phyloP scores from a whole-genome alignment of 2,329 filamentous ascomycete genomes.

The Colletotrichum noveboracense region DNA sequence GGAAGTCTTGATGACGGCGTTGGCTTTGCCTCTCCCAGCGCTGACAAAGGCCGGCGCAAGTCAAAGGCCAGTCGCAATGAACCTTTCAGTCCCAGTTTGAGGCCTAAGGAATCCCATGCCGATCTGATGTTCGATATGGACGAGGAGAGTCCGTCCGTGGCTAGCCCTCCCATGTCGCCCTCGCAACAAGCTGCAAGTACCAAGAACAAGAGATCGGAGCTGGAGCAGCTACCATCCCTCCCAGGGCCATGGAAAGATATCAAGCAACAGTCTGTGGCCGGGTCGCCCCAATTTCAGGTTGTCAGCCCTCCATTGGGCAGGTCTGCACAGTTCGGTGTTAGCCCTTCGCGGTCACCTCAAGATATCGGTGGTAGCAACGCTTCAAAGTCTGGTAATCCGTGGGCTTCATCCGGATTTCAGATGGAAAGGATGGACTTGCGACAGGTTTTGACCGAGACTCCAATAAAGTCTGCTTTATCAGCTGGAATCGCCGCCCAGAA shows the following conservation, averaged over 20 bases:
- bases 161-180: slow-evolving; percentile 29
- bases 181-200: not conserved
- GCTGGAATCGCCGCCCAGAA: slow-evolving; percentile 58
- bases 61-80: slow-evolving; percentile 56
- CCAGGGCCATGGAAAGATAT: slow-evolving; percentile 42
- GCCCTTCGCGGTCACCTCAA: slow-evolving; percentile 6
- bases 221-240: slow-evolving; percentile 27
- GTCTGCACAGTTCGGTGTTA: not conserved
- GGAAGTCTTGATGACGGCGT: slow-evolving; percentile 69
- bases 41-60: slow-evolving; percentile 52
- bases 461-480: slow-evolving; percentile 58
- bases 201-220: not conserved
- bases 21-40: slow-evolving; percentile 42
- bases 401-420: slow-evolving; percentile 56
- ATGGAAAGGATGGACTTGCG: slow-evolving; percentile 74
- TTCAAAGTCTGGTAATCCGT: slow-evolving; percentile 45
- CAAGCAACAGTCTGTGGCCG: slow-evolving; percentile 29
- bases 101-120: slow-evolving; percentile 68
- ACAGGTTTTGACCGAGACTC: slow-evolving; percentile 73
- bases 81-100: slow-evolving; percentile 69
- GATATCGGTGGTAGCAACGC: not conserved
- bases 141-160: slow-evolving; percentile 62
- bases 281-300: not conserved
- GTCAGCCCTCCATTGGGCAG: not conserved
- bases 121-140: slow-evolving; percentile 97